Percentiles rank a stretch among this genome's conserved stretches.
These are phyloP conservation scores for Stygiomarasmius scandens DNA, from an alignment of 1,284 basidiomycete genomes.

Conservation along the genomic window DNA sequence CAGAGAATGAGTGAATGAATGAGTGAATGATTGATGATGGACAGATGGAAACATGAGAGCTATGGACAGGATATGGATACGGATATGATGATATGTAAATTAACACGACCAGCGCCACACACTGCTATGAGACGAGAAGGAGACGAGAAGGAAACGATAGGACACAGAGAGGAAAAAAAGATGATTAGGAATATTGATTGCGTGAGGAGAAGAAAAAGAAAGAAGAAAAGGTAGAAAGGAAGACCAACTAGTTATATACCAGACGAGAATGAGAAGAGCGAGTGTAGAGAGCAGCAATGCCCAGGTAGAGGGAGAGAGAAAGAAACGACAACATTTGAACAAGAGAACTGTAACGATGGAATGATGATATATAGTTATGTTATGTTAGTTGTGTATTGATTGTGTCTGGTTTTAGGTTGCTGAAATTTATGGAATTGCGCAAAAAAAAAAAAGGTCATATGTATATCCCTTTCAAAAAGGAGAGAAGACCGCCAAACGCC, in stretches of 20 bases:
- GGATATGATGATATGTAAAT: slow-evolving; percentile 9
- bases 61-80: too few species aligned
- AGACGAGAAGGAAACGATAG: background rate
- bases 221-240: background rate
- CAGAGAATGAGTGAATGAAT: too few species aligned
- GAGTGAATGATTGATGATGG: background rate
- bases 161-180: background rate
- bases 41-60: slow-evolving; percentile 7
- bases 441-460: background rate
- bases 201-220: background rate
- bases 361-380: background rate
- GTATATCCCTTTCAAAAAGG: background rate
- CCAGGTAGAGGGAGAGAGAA: background rate
- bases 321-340: slow-evolving; percentile 13
- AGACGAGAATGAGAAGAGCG: background rate
- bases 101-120: slow-evolving; percentile 15
- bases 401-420: background rate
- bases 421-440: background rate
- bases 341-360: slow-evolving; percentile 5
- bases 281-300: background rate
- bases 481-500: background rate
- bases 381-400: background rate
- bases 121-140: slow-evolving; percentile 7
- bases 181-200: background rate
- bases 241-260: background rate